Percentiles rank a stretch among this genome's conserved stretches.
These are phyloP conservation scores for Canariomyces notabilis DNA, from an alignment of 2,329 filamentous ascomycete genomes.

Conservation along the genomic window DNA sequence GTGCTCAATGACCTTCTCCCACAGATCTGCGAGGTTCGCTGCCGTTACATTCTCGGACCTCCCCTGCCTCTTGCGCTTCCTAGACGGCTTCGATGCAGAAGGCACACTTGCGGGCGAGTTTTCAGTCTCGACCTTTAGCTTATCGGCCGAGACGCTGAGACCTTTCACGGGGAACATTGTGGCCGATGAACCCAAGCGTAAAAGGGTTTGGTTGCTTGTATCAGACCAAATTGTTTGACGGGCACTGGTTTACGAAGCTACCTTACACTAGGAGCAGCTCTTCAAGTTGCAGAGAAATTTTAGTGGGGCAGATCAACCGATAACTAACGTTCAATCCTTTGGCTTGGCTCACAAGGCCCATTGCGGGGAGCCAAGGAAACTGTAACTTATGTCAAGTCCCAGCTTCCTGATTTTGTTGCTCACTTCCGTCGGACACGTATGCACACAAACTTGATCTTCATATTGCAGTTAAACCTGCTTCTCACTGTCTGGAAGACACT, in stretches of 20 bases:
- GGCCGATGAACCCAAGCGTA: background rate
- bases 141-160: conserved; percentile 74
- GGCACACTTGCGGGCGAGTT: conserved; percentile 28
- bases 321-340: background rate
- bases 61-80: conserved; percentile 52
- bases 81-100: conserved; percentile 27
- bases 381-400: no score
- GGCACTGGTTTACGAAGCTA: no score
- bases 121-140: conserved; percentile 63
- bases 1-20: conserved; percentile 71
- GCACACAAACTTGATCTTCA: no score
- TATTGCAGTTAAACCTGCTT: no score
- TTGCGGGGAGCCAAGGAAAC: no score
- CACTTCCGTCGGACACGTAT: no score
- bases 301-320: conserved; percentile 13
- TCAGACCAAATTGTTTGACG: no score
- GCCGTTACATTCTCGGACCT: conserved; percentile 50
- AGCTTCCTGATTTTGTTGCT: no score
- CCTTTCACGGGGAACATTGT: conserved; percentile 89
- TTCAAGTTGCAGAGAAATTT: conserved; percentile 15
- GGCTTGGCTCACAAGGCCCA: no score
- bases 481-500: no score
- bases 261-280: no score
- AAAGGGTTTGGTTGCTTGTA: no score
- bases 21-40: conserved; percentile 71